Percentiles rank a stretch among this genome's conserved stretches.
phyloP scores from a whole-genome alignment of 768 basidiomycete genomes.

The Agaricus bisporus region DNA sequence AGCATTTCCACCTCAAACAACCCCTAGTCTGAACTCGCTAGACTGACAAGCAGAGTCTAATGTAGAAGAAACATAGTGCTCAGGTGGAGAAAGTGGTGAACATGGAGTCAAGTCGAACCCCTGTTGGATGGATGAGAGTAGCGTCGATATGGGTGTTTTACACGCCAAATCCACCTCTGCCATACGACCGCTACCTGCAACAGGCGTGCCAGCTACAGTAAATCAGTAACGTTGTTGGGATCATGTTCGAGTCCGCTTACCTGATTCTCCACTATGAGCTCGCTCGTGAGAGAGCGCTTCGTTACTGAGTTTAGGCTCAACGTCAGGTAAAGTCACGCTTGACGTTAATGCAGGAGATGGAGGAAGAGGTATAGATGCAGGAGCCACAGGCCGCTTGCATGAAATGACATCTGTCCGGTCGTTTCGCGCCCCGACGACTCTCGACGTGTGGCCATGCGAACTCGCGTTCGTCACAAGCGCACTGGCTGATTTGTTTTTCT shows the following conservation, averaged over 20 bases:
- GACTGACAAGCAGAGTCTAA: neutral
- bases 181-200: conserved; percentile 2
- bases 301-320: neutral
- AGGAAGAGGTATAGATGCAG: conserved; percentile 29
- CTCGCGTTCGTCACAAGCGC: neutral
- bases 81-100: conserved; percentile 55
- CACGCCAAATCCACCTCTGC: conserved; percentile 5
- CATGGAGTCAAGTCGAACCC: conserved; percentile 64
- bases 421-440: neutral
- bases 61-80: conserved; percentile 29
- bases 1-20: neutral
- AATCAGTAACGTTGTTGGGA: neutral
- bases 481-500: neutral
- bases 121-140: conserved; percentile 56
- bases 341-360: conserved; percentile 23
- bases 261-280: too few species aligned
- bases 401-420: conserved; percentile 1
- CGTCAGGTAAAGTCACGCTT: too few species aligned
- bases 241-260: too few species aligned
- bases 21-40: conserved; percentile 1
- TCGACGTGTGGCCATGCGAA: neutral
- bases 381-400: conserved; percentile 19
- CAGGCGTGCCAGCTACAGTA: conserved; percentile 14
- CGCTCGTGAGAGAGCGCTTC: too few species aligned
- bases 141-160: conserved; percentile 62